Evolutionary conservation across 345 rosid genomes (phyloP), one percentile per base, ranked within the genome.

Genomic region (Populus alba): DNA sequence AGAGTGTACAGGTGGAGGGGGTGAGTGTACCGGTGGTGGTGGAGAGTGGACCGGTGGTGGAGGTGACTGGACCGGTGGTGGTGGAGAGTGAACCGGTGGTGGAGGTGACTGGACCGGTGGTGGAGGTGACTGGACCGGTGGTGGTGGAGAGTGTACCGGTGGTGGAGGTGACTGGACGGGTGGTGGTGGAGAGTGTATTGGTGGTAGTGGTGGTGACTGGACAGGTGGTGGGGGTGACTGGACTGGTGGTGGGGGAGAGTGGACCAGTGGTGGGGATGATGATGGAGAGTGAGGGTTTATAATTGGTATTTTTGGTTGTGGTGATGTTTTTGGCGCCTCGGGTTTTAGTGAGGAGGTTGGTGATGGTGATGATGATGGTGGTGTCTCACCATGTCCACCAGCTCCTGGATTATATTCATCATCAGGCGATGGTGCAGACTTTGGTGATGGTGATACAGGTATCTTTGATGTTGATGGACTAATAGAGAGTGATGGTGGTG

Each of bases 71-170:
- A 68, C 31, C 11, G 76, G 76, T 16, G 88, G 88, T 8, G 79
- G 69, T 3, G 91, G 85, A 10, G 77, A 78, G 7, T 17, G 74
- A 1, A 39, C 69, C 0, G 77, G 82, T 45, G 83, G 76, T 13
- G 86, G 84, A 20, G 84, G 79, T 0, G 81, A 55, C 8, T 72
- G 79, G 16, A 79, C 51, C 8, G 69, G 84, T 27, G 82, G 85
- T 3, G 87, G 77, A 0, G 77, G 85, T 2, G 86, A 71, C 2
- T 4, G 38, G 0, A 71, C 39, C 0, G 81, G 81, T 0, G 81
- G 82, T 0, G 75, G 80, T 0, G 74, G 78, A 0, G 86, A 76
- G 17, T 25, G n/a, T 0, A 75, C 74, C 0, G 76, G 82, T 1
- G 87, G 84, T 0, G 84, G 83, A 4, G 90, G 86, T 0, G 88